Conservation (phyloP, 441 rosid species). For the Populus hybrid region DNA sequence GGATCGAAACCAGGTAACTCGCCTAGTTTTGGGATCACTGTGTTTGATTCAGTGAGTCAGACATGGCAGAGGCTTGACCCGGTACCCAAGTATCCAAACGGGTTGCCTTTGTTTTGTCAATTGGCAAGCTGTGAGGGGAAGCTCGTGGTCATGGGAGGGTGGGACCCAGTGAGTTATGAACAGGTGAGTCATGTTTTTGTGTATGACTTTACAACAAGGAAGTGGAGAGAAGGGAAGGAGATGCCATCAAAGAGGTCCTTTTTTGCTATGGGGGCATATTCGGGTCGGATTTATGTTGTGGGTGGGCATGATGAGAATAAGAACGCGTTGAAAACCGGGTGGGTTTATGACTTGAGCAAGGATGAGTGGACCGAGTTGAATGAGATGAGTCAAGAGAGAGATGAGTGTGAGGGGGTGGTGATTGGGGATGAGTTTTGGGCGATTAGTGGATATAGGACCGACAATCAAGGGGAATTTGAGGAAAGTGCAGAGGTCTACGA, state of each 20-base stretch:
- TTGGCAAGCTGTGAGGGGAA: slow-evolving; percentile 41
- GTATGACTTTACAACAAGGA: slow-evolving; percentile 42
- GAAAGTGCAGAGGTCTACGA: slow-evolving; percentile 35
- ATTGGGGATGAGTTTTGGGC: slow-evolving; percentile 45
- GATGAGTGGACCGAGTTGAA: slow-evolving; percentile 49
- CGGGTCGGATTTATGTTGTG: slow-evolving; percentile 32
- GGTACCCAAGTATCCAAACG: slow-evolving; percentile 34
- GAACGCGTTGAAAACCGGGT: slow-evolving; percentile 43
- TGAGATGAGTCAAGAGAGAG: slow-evolving; percentile 45
- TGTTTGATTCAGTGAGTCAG: slow-evolving; percentile 32
- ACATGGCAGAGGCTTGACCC: slow-evolving; percentile 37
- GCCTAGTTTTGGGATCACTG: slow-evolving; percentile 28
- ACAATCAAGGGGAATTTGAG: slow-evolving; percentile 44
- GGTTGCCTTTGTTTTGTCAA: slow-evolving; percentile 50
- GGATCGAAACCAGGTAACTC: slow-evolving; percentile 23
- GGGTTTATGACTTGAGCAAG: slow-evolving; percentile 37
- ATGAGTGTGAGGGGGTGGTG: slow-evolving; percentile 48
- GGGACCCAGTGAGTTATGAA: slow-evolving; percentile 44
- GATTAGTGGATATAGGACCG: slow-evolving; percentile 52
- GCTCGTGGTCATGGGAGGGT: slow-evolving; percentile 48
- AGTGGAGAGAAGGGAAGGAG: slow-evolving; percentile 41
- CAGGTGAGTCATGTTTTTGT: slow-evolving; percentile 37
- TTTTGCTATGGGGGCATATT: slow-evolving; percentile 33
- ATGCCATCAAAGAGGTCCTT: slow-evolving; percentile 48
- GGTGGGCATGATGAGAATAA: slow-evolving; percentile 56